Evolutionary conservation across 805 yeast genomes (phyloP), one percentile per base, ranked within the genome.

Genomic region (Hanseniaspora nectarophila): DNA sequence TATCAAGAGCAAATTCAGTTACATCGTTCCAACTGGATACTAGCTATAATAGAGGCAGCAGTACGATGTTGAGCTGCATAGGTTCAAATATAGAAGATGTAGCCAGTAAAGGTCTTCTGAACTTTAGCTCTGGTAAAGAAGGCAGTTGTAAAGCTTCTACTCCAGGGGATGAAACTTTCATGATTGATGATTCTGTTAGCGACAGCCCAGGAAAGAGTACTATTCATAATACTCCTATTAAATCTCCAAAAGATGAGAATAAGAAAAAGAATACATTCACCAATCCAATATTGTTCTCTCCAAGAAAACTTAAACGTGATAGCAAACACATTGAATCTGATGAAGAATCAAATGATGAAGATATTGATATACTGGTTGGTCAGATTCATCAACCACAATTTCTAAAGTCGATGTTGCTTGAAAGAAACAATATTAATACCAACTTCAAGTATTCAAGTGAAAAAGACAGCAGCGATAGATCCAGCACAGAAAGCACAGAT

Each of bases 241-340:
- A 37, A 20, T 21, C 12, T 13, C 4, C 24, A 12, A 21, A 12
- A n/a, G n/a, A n/a, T n/a, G n/a, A n/a, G 4, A 12, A 24, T 8
- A 29, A 42, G 18, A 26, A 26, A 24, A 42, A 42, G n/a, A 26
- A 26, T 9, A n/a, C 34, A 42, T 26, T 12, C n/a, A 42, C 53
- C 5, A 49, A 49, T 15, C 53, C 53, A 5, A 49, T 49, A 18
- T 21, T 49, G 8, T 49, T 49, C 21, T 49, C 53, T 8, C 53
- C 53, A 24, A 32, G 53, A 34, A 49, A 49, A 20, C 29, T 49
- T 7, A 49, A 49, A 20, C 29, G 53, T 31, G 53, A 49, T n/a
- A 15, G 44, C 15, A 40, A 32, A n/a, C 24, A 42, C 15, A 8
- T 28, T 4, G 24, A 42, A 13, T 29, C 24, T 26, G 43, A 40